phyloP scores from a whole-genome alignment of 768 basidiomycete genomes.

The Lentinula raphanica region DNA sequence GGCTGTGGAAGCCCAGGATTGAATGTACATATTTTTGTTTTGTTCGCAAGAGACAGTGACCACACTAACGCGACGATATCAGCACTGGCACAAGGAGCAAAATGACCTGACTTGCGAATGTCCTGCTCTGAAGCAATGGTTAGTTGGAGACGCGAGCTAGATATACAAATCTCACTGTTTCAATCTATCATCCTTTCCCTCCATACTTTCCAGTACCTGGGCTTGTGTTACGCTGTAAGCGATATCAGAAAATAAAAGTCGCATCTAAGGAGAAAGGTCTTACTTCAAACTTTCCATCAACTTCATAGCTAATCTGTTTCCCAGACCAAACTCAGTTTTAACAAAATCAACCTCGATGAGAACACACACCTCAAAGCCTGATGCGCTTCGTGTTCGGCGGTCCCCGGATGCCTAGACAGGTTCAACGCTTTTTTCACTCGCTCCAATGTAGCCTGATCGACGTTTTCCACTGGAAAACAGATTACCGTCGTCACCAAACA shows the following conservation, averaged over 20 bases:
- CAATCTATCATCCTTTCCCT: conserved; percentile 18
- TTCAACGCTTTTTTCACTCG: background rate
- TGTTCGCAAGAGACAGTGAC: background rate
- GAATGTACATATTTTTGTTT: background rate
- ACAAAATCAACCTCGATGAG: too few species aligned
- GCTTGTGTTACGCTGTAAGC: conserved; percentile 21
- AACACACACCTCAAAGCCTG: background rate
- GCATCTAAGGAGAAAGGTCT: background rate
- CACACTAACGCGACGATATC: background rate
- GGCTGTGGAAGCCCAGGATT: background rate
- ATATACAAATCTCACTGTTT: conserved; percentile 18
- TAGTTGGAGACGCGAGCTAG: background rate
- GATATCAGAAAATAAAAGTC: background rate
- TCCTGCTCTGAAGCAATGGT: background rate
- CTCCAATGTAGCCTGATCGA: background rate
- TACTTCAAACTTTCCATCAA: background rate
- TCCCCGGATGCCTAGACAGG: background rate
- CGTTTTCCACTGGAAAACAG: background rate
- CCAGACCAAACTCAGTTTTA: background rate
- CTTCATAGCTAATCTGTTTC: background rate
- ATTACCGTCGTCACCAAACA: background rate
- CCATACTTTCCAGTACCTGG: conserved; percentile 19
- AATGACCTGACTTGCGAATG: background rate
- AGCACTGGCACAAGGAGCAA: background rate
- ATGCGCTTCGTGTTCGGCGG: background rate